Conservation (phyloP, 768 basidiomycete genomes). For the Lentinus brumalis region DNA sequence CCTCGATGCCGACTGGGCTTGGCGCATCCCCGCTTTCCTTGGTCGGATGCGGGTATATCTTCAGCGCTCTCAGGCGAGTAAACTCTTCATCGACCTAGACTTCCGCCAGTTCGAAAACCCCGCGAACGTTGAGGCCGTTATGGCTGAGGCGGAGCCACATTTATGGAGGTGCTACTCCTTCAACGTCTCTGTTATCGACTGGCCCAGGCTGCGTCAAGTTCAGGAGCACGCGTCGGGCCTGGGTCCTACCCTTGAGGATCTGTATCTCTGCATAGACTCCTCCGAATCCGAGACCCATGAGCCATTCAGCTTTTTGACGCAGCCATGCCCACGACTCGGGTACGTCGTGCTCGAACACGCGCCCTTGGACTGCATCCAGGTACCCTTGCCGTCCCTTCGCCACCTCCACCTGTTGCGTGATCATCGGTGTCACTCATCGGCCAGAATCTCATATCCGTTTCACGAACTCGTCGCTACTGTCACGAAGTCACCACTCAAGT, state of each 20-base stretch:
- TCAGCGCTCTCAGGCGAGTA: conserved; percentile 31
- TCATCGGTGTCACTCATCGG: conserved; percentile 22
- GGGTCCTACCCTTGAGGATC: conserved; percentile 30
- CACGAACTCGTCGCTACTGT: conserved; percentile 26
- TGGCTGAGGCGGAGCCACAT: conserved; percentile 30
- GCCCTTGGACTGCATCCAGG: conserved; percentile 29
- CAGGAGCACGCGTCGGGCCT: conserved; percentile 24
- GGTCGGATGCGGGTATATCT: conserved; percentile 27
- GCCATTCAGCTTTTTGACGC: conserved; percentile 27
- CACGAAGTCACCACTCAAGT: conserved; percentile 25
- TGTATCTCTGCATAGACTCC: conserved; percentile 32
- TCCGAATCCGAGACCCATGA: conserved; percentile 30
- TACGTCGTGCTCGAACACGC: conserved; percentile 32
- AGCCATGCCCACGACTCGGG: conserved; percentile 29
- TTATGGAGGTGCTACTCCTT: conserved; percentile 34
- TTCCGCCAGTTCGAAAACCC: conserved; percentile 27
- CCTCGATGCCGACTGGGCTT: conserved; percentile 29
- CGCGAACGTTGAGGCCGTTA: conserved; percentile 26
- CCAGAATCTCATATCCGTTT: conserved; percentile 25
- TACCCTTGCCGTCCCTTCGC: conserved; percentile 27
- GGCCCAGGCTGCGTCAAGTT: conserved; percentile 29
- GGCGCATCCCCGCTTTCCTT: conserved; percentile 29
- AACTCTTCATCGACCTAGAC: conserved; percentile 32
- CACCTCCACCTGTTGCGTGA: conserved; percentile 30
- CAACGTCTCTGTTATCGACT: conserved; percentile 29